These are phyloP conservation scores for Jacaranda mimosifolia DNA, from an alignment of 257 asterid species.

Conservation along the genomic window DNA sequence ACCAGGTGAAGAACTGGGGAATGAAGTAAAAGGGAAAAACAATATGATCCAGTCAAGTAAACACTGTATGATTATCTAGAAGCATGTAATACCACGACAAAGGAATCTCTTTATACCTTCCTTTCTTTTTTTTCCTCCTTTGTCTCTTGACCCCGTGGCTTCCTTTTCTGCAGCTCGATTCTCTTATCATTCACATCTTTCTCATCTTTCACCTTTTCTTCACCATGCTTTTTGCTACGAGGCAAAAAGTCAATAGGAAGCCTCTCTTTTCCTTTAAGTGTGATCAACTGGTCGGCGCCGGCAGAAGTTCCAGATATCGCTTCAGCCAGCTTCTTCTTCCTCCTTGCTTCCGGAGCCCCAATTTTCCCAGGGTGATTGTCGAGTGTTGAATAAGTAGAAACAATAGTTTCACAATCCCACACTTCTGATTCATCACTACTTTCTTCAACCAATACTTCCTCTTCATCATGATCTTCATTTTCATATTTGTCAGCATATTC, in stretches of 20 bases:
- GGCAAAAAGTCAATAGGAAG: constrained; percentile 89
- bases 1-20: not conserved
- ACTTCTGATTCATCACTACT: constrained; percentile 85
- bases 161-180: constrained; percentile 57
- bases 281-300: constrained; percentile 52
- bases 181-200: constrained; percentile 47
- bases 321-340: constrained; percentile 73
- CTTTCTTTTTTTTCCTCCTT: constrained; percentile 98
- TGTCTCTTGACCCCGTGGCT: constrained; percentile 74
- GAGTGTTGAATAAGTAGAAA: constrained; percentile 85
- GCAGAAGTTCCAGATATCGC: constrained; percentile 53
- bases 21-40: not conserved
- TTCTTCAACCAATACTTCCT: constrained; percentile 61
- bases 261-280: constrained; percentile 82
- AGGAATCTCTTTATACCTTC: constrained; percentile 56
- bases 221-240: constrained; percentile 48
- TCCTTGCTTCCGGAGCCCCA: constrained; percentile 77
- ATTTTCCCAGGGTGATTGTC: constrained; percentile 96
- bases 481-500: constrained; percentile 80
- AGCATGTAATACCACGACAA: not conserved
- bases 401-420: constrained; percentile 95
- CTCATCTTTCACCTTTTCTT: constrained; percentile 52
- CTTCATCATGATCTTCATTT: constrained; percentile 56
- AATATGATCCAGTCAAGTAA: not conserved
- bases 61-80: not conserved